phyloP scores from a whole-genome alignment of 169 alveolate species.

The Ichthyophthirius multifiliis region DNA sequence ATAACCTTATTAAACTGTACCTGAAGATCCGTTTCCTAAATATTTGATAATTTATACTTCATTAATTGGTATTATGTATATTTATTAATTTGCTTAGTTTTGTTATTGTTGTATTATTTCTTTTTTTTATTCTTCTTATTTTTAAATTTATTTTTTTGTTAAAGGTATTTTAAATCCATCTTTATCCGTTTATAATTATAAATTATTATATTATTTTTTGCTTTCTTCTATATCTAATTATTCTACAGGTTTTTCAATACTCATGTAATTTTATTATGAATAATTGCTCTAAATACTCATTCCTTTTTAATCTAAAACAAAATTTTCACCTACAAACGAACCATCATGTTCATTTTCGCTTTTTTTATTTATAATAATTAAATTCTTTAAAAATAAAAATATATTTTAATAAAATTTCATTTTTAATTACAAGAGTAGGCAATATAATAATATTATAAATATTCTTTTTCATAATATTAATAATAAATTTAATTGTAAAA shows the following conservation, averaged over 20 bases:
- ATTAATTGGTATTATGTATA: neutral
- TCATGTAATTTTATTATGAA: neutral
- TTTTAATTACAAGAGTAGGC: no score
- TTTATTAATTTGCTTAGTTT: neutral
- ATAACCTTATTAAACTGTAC: constrained; percentile 1
- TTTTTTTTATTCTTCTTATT: neutral
- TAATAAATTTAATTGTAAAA: no score
- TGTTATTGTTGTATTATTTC: neutral
- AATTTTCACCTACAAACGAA: neutral
- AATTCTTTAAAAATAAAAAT: no score
- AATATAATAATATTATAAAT: no score
- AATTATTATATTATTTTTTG: neutral
- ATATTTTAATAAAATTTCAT: no score
- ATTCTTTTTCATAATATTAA: no score
- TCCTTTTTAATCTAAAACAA: neutral
- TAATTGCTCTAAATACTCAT: neutral
- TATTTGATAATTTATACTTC: neutral
- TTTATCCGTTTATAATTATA: neutral
- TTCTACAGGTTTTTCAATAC: neutral
- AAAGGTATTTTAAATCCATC: constrained; percentile 5
- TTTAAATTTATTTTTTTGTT: neutral
- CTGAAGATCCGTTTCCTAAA: constrained; percentile 30
- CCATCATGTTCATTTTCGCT: no score
- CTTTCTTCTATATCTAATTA: neutral
- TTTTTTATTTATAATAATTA: no score